Conservation (phyloP, 768 basidiomycete genomes). For the Leccinum broughii region DNA sequence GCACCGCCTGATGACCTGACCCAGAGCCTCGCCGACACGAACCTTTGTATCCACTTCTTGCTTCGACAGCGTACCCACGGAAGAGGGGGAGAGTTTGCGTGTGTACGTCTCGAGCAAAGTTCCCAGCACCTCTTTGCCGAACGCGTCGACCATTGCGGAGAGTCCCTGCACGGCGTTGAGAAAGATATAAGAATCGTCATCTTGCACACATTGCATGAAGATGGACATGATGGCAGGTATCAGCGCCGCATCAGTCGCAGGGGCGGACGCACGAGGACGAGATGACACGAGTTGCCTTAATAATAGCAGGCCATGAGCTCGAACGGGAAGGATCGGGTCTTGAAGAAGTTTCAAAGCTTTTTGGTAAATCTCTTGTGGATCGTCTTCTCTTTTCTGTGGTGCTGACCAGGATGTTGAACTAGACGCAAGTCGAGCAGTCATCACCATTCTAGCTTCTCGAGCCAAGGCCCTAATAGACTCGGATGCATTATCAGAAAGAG, state of each 20-base stretch:
- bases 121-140: conserved; percentile 63
- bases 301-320: conserved; percentile 86
- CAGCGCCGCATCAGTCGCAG: conserved; percentile 56
- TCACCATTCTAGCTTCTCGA: conserved; percentile 79
- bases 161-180: conserved; percentile 91
- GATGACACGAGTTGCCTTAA: conserved; percentile 72
- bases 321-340: conserved; percentile 90
- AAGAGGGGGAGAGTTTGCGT: conserved; percentile 47
- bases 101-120: conserved; percentile 69
- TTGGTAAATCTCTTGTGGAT: conserved; percentile 71
- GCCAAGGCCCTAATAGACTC: conserved; percentile 57
- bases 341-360: conserved; percentile 85
- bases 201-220: conserved; percentile 81
- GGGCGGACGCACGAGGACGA: conserved; percentile 18
- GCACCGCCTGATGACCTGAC: conserved; percentile 69
- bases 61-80: conserved; percentile 40
- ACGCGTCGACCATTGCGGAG: conserved; percentile 76
- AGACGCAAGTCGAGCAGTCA: conserved; percentile 77
- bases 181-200: conserved; percentile 95
- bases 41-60: conserved; percentile 73
- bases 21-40: conserved; percentile 84
- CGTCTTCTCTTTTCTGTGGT: conserved; percentile 23
- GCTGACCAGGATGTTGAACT: conserved; percentile 40
- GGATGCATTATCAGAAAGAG: conserved; percentile 49
- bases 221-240: conserved; percentile 84